Evolutionary conservation across 805 yeast species (phyloP).

Genomic region (Naumovozyma baii): DNA sequence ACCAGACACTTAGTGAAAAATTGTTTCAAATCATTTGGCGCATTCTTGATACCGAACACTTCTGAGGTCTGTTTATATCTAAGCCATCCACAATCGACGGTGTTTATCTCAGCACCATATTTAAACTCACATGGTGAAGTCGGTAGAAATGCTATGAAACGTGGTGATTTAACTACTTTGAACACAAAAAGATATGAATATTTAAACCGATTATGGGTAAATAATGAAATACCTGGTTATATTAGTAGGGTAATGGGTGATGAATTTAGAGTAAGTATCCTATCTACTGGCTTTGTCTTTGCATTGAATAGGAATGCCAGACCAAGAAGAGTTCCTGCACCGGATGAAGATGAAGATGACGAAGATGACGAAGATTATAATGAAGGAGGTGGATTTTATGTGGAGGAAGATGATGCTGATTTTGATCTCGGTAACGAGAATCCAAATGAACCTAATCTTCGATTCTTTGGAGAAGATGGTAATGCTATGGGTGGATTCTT

Average conservation of each 20-base stretch:
- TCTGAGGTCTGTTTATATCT: constrained; percentile 27
- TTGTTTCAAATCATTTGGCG: constrained; percentile 29
- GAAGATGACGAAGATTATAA: constrained; percentile 19
- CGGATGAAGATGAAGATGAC: constrained; percentile 14
- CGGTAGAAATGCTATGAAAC: constrained; percentile 43
- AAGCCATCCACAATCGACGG: constrained; percentile 27
- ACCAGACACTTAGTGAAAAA: constrained; percentile 22
- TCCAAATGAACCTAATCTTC: neutral
- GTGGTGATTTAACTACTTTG: constrained; percentile 47
- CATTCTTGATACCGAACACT: constrained; percentile 31
- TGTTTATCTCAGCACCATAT: constrained; percentile 52
- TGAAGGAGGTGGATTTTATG: constrained; percentile 11
- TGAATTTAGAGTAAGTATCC: constrained; percentile 25
- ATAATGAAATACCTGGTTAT: constrained; percentile 46
- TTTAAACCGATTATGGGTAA: constrained; percentile 52
- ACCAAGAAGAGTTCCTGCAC: constrained; percentile 16
- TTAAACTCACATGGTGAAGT: constrained; percentile 69
- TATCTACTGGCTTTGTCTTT: constrained; percentile 20
- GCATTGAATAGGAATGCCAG: constrained; percentile 22
- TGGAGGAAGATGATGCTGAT: constrained; percentile 9
- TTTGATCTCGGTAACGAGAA: neutral
- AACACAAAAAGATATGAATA: constrained; percentile 44
- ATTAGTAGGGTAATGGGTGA: constrained; percentile 33
- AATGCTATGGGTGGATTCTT: constrained; percentile 14
- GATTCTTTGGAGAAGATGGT: constrained; percentile 7